These are phyloP conservation scores for Xylariaceae sp. DNA, from an alignment of 2,329 filamentous ascomycete genomes.

Conservation along the genomic window DNA sequence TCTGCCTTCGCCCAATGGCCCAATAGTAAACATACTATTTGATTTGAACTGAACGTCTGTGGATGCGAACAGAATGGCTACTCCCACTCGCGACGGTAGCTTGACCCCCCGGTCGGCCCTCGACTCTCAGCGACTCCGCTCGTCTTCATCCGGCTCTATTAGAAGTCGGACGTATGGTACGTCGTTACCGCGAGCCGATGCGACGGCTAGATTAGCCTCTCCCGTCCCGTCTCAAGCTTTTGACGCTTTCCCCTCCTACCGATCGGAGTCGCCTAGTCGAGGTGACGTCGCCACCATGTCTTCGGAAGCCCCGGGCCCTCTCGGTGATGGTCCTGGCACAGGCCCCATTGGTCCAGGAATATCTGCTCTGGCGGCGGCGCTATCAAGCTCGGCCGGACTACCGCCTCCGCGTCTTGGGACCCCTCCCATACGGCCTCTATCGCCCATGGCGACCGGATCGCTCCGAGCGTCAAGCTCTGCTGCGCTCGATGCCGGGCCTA, in stretches of 20 bases:
- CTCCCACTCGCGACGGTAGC: constrained; percentile 37
- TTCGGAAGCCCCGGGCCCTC: constrained; percentile 50
- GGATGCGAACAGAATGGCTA: constrained; percentile 26
- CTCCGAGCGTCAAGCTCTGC: constrained; percentile 67
- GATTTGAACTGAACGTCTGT: neutral
- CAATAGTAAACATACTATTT: constrained; percentile 4
- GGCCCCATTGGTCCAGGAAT: constrained; percentile 66
- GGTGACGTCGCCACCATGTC: constrained; percentile 32
- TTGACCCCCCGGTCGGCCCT: constrained; percentile 31
- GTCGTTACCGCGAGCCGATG: constrained; percentile 53
- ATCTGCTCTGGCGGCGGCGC: constrained; percentile 82
- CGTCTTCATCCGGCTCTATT: constrained; percentile 45
- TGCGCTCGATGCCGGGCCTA: constrained; percentile 70
- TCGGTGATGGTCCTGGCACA: constrained; percentile 60
- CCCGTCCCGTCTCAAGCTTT: constrained; percentile 46
- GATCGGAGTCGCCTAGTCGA: constrained; percentile 46
- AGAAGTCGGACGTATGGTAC: constrained; percentile 44
- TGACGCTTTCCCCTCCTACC: constrained; percentile 42
- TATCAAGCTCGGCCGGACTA: constrained; percentile 67
- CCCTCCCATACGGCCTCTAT: constrained; percentile 53
- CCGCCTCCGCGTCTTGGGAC: constrained; percentile 67
- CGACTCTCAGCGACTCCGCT: constrained; percentile 35
- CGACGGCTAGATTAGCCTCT: constrained; percentile 57
- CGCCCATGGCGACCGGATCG: constrained; percentile 49
- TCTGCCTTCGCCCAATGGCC: constrained; percentile 9